Evolutionary conservation across 1,139 yeast genomes (phyloP).

Genomic region (Blastobotrys persicus): DNA sequence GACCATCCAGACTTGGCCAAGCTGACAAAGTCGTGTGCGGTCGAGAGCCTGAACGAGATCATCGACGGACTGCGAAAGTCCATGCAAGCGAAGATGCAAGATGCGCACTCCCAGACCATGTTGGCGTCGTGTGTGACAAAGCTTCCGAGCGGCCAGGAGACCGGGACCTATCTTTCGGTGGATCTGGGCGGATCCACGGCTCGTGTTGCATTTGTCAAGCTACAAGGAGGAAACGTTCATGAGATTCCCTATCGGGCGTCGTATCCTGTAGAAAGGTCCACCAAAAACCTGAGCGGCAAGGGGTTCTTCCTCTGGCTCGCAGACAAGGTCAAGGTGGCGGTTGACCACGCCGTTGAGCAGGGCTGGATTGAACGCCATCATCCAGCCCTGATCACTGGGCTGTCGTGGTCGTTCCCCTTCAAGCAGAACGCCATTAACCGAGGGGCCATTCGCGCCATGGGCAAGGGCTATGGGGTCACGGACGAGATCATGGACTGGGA

Average conservation of each 20-base stretch:
- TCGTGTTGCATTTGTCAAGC: constrained; percentile 72
- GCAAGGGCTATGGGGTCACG: constrained; percentile 75
- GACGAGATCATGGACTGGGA: constrained; percentile 75
- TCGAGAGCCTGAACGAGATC: constrained; percentile 22
- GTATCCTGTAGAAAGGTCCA: constrained; percentile 24
- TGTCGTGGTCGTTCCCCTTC: constrained; percentile 37
- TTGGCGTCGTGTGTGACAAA: constrained; percentile 73
- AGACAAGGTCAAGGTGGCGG: constrained; percentile 55
- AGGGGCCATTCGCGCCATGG: constrained; percentile 82
- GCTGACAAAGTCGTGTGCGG: constrained; percentile 11
- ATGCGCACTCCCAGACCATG: constrained; percentile 42
- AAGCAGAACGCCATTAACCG: constrained; percentile 52
- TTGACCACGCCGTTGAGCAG: constrained; percentile 53
- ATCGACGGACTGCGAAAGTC: constrained; percentile 19
- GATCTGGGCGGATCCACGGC: constrained; percentile 88
- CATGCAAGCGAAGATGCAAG: constrained; percentile 18
- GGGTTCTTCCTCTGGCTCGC: constrained; percentile 56
- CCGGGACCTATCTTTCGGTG: constrained; percentile 76
- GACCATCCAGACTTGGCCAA: constrained; percentile 10
- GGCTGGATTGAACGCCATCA: constrained; percentile 33
- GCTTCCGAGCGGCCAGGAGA: constrained; percentile 74
- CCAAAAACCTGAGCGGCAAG: constrained; percentile 46
- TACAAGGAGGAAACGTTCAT: constrained; percentile 52
- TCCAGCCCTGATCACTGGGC: constrained; percentile 37
- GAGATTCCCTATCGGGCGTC: constrained; percentile 32